Conservation (phyloP, 2,329 filamentous ascomycete species). For the Trichoderma sp. region DNA sequence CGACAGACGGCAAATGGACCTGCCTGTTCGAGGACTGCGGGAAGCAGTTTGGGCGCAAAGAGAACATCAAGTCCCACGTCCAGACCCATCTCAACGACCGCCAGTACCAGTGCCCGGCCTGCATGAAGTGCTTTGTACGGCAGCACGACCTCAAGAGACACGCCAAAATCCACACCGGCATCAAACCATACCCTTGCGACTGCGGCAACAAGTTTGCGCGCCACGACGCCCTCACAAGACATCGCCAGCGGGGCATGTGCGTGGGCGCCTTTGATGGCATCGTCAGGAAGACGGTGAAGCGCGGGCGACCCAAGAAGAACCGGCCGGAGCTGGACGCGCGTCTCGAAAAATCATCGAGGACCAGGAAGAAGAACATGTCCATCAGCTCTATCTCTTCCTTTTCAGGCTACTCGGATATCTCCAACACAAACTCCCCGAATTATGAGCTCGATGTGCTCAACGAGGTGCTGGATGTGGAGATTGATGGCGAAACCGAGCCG, state of each 20-base stretch:
- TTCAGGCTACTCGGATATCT: slow-evolving; percentile 61
- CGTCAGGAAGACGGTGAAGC: slow-evolving; percentile 61
- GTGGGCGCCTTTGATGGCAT: slow-evolving; percentile 87
- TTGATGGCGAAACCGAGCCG: slow-evolving; percentile 36
- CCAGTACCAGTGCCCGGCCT: slow-evolving; percentile 91
- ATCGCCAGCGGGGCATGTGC: slow-evolving; percentile 95
- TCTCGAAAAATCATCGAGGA: slow-evolving; percentile 58
- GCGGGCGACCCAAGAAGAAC: slow-evolving; percentile 65
- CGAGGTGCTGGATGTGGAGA: slow-evolving; percentile 51
- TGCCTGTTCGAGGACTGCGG: slow-evolving; percentile 78
- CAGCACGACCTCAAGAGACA: slow-evolving; percentile 97
- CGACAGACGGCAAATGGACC: slow-evolving; percentile 75
- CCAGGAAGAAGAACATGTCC: slow-evolving; percentile 58
- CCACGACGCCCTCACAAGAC: slow-evolving; percentile 91
- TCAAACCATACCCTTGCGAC: slow-evolving; percentile 92
- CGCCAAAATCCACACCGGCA: slow-evolving; percentile 93
- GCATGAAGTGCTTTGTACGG: slow-evolving; percentile 92
- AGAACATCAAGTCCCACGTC: slow-evolving; percentile 98
- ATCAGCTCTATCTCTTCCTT: slow-evolving; percentile 56
- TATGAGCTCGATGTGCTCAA: slow-evolving; percentile 52
- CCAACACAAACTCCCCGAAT: slow-evolving; percentile 55
- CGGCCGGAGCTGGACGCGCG: slow-evolving; percentile 60
- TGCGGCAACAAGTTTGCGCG: slow-evolving; percentile 94
- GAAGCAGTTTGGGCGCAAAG: slow-evolving; percentile 93
- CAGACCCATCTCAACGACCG: slow-evolving; percentile 97